Conservation (phyloP, 768 basidiomycete genomes). For the Boletus rubroflammeus region DNA sequence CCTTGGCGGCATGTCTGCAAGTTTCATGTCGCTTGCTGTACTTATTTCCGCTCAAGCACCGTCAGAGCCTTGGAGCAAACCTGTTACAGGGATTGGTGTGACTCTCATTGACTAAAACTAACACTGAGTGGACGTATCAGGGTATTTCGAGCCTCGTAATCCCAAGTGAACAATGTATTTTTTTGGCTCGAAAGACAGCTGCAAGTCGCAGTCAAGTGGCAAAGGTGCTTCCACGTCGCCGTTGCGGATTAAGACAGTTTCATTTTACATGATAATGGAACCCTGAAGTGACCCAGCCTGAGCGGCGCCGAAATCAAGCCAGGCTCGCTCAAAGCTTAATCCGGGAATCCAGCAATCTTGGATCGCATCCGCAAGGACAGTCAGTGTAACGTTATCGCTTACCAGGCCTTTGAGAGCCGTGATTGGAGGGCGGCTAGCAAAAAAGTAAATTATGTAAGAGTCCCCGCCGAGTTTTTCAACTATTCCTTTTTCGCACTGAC, state of each 20-base stretch:
- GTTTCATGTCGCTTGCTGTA: conserved; percentile 12
- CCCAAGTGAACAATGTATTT: background rate
- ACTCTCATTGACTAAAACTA: background rate
- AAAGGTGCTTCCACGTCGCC: background rate
- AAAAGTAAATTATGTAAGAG: background rate
- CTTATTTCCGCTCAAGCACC: conserved; percentile 28
- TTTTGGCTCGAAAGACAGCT: background rate
- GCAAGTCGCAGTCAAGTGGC: background rate
- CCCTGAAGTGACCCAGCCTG: background rate
- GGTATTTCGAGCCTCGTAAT: background rate
- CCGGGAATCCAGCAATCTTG: background rate
- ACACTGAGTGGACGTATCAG: background rate
- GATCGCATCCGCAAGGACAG: background rate
- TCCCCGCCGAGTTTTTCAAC: background rate
- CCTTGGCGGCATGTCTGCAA: background rate
- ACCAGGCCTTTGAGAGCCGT: background rate
- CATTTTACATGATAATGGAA: background rate
- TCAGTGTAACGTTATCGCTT: background rate
- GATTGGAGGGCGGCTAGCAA: background rate
- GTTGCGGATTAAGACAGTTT: background rate
- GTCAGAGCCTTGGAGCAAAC: background rate
- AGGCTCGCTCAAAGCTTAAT: background rate
- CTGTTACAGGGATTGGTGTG: background rate
- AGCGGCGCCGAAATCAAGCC: conserved; percentile 3
- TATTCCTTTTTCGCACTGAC: background rate